Base-by-base conservation (phyloP, 257 asterid genomes). In the Nicotiana benthamiana region DNA sequence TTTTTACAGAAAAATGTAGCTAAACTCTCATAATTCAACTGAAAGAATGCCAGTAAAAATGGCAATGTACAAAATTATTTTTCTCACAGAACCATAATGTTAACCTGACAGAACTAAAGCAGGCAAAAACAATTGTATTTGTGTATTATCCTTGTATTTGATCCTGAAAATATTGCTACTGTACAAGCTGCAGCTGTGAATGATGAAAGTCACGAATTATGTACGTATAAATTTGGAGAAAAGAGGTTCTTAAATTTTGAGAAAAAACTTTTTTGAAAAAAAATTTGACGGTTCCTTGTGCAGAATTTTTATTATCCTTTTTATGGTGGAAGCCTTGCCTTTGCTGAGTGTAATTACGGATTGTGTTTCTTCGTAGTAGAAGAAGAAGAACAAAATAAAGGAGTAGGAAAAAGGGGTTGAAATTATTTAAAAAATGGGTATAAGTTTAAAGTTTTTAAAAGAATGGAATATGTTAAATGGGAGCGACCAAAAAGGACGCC, bases 1-100 rank as follows among this genome's bases (percentile, higher is more conserved):
- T 27, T 79, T 83, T 28, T 56, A 30, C 81, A 75, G 83, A 30
- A 52, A 26, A 60, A 43, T 79, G 82, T 46, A 63, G 75, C 75
- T 79, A 64, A 63, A 62, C 46, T 46, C 18, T 70, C 53, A 5
- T 79, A 64, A 63, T 53, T 24, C 57, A 30, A 11, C 82, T 28
- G 61, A 36, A 12, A 68, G 8, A 54, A 20, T 79, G 20, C 65
- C 56, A 79, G 82, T 63, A 77, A 61, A 59, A 52, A 75, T 32
- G 61, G 79, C 56, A 32, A 22, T 27, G 53, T 70, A 53, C 60
- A 32, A 32, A 46, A 61, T 40, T 22, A 20, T 5, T 28, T 5
- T 57, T 27, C 60, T 20, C 56, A 46, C 78, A 7, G 78, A 72
- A 15, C 60, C 36, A 46, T 46, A 46, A 72, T 46, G 40, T 15